phyloP scores from a whole-genome alignment of 2,329 filamentous ascomycete species.

The Xylariaceae sp. region DNA sequence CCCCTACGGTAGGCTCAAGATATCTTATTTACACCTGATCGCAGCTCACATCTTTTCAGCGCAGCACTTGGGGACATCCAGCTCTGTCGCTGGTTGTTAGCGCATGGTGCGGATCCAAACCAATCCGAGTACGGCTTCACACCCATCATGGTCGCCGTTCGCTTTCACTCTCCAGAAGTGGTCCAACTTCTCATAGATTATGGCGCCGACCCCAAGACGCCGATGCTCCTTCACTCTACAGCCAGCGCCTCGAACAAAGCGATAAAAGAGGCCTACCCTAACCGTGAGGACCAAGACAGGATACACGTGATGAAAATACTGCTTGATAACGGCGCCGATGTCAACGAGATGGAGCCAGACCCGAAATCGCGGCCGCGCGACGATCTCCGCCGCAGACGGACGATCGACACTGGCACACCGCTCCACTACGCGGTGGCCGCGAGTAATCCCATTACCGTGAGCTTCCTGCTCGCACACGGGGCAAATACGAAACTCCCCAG shows the following conservation, averaged over 20 bases:
- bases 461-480: conserved; percentile 22
- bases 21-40: neutral
- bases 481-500: conserved; percentile 23
- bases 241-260: conserved; percentile 19
- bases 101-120: conserved; percentile 24
- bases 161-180: conserved; percentile 22
- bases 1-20: conserved; percentile 19
- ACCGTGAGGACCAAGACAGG: conserved; percentile 21
- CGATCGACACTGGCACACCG: conserved; percentile 22
- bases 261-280: conserved; percentile 17
- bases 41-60: conserved; percentile 14
- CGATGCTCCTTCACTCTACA: conserved; percentile 22
- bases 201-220: conserved; percentile 23
- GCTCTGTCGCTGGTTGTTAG: conserved; percentile 23
- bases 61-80: conserved; percentile 20
- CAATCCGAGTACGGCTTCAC: conserved; percentile 23
- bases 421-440: conserved; percentile 25
- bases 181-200: conserved; percentile 21
- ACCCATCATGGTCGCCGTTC: conserved; percentile 24
- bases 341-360: conserved; percentile 26
- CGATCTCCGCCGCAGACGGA: conserved; percentile 21
- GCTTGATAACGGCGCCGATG: conserved; percentile 21
- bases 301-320: conserved; percentile 21
- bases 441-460: conserved; percentile 20
- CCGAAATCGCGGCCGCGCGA: conserved; percentile 24